These are phyloP conservation scores for Aureobasidium uvarum DNA, from an alignment of 2,329 filamentous ascomycete species.

Conservation along the genomic window DNA sequence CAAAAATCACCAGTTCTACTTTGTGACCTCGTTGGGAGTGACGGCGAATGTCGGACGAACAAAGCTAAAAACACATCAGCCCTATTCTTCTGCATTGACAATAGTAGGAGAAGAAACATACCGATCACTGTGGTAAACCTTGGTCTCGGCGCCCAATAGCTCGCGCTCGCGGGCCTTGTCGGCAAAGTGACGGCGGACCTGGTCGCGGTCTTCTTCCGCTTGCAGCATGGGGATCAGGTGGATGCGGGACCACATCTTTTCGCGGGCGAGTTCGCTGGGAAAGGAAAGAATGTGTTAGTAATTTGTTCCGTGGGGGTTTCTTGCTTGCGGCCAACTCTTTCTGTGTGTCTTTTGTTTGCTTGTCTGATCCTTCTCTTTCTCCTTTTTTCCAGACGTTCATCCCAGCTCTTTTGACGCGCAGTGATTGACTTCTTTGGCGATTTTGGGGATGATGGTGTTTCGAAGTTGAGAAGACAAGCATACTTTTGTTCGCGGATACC, in stretches of 20 bases:
- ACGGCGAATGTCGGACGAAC: conserved; percentile 77
- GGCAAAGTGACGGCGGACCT: conserved; percentile 80
- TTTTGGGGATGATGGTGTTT: not conserved
- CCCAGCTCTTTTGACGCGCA: not conserved
- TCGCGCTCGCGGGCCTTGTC: conserved; percentile 89
- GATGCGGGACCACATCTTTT: conserved; percentile 98
- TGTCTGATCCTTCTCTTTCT: not conserved
- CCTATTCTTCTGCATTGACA: not conserved
- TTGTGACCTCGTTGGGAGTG: conserved; percentile 60
- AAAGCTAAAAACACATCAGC: conserved; percentile 55
- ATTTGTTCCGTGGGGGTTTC: no score
- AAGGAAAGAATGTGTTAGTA: not conserved
- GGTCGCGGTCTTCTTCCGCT: conserved; percentile 94
- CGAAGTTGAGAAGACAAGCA: conserved; percentile 36
- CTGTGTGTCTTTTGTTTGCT: not conserved
- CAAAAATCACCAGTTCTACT: conserved; percentile 45
- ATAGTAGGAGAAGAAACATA: conserved; percentile 49
- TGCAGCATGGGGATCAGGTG: conserved; percentile 91
- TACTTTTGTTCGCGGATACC: conserved; percentile 92
- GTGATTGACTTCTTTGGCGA: not conserved
- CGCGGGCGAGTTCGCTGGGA: conserved; percentile 80
- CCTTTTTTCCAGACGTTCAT: not conserved
- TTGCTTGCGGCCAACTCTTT: not conserved
- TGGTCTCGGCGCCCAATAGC: conserved; percentile 76
- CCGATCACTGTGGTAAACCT: conserved; percentile 86